Evolutionary conservation across 2,329 filamentous ascomycete genomes (phyloP).

Genomic region (Diaporthe citriasiana): DNA sequence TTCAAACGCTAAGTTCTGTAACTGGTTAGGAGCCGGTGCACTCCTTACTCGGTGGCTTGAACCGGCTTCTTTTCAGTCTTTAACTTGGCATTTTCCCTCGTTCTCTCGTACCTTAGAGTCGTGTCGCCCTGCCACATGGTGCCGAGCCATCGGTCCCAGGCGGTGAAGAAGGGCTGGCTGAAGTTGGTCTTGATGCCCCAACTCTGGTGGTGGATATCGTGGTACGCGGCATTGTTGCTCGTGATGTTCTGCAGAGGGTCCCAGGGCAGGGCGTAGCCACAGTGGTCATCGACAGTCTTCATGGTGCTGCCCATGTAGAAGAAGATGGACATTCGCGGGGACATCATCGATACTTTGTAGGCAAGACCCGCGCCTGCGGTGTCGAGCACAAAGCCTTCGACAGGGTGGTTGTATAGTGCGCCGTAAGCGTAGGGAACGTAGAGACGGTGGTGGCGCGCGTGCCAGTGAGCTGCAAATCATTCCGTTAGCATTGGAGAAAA

Average conservation of each 20-base stretch:
- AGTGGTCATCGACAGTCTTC: constrained; percentile 98
- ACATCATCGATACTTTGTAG: constrained; percentile 87
- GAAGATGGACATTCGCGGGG: constrained; percentile 85
- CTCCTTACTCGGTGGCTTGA: constrained; percentile 40
- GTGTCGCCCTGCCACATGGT: constrained; percentile 85
- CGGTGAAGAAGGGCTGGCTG: constrained; percentile 92
- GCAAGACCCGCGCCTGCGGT: constrained; percentile 88
- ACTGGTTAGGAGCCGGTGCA: not conserved
- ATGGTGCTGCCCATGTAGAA: constrained; percentile 92
- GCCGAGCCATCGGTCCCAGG: constrained; percentile 88
- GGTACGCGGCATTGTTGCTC: constrained; percentile 95
- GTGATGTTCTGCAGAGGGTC: constrained; percentile 94
- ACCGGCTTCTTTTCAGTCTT: constrained; percentile 56
- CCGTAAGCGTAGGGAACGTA: constrained; percentile 99
- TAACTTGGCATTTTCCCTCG: constrained; percentile 51
- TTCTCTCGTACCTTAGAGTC: constrained; percentile 57
- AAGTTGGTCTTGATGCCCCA: constrained; percentile 99
- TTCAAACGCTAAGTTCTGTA: not conserved
- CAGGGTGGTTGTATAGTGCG: constrained; percentile 94
- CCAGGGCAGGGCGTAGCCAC: constrained; percentile 95
- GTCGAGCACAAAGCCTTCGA: constrained; percentile 94
- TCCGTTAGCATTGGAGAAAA: constrained; percentile 43
- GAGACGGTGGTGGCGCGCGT: constrained; percentile 94
- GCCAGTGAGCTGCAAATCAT: constrained; percentile 77
- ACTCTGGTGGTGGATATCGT: constrained; percentile 98